A percentile compares a stretch with the other conserved stretches of the same genome.
Evolutionary conservation across 2,329 filamentous ascomycete genomes (phyloP).

Genomic region (Colletotrichum sp.): DNA sequence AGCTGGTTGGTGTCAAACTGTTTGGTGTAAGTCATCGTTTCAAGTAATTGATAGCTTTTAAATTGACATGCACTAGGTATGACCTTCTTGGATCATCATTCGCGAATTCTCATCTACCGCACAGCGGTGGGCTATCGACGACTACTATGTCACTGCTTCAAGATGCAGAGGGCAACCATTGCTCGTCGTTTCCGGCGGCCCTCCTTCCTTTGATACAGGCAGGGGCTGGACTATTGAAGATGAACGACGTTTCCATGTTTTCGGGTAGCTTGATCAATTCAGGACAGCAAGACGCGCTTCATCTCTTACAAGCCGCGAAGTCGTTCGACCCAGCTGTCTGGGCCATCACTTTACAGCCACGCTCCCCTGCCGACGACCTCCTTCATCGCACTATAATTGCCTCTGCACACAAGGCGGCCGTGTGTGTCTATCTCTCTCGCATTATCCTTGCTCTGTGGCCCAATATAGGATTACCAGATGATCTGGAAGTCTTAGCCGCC

Average conservation of each 20-base stretch:
- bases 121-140: not conserved
- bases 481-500: not conserved
- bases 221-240: not conserved
- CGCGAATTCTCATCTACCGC: not conserved
- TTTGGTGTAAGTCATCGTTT: not conserved
- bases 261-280: not conserved
- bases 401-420: not conserved
- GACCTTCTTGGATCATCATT: not conserved
- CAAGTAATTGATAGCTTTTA: not conserved
- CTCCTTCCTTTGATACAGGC: not conserved
- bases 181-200: not conserved
- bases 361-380: not conserved
- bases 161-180: not conserved
- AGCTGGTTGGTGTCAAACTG: not conserved
- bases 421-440: not conserved
- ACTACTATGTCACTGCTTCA: not conserved
- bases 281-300: not conserved
- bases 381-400: not conserved
- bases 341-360: not conserved
- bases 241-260: not conserved
- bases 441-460: not conserved
- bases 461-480: not conserved
- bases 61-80: not conserved
- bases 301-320: not conserved
- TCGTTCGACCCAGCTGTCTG: not conserved